Conservation (phyloP, 148 eudicot genomes). For the Diospyros kaki region DNA sequence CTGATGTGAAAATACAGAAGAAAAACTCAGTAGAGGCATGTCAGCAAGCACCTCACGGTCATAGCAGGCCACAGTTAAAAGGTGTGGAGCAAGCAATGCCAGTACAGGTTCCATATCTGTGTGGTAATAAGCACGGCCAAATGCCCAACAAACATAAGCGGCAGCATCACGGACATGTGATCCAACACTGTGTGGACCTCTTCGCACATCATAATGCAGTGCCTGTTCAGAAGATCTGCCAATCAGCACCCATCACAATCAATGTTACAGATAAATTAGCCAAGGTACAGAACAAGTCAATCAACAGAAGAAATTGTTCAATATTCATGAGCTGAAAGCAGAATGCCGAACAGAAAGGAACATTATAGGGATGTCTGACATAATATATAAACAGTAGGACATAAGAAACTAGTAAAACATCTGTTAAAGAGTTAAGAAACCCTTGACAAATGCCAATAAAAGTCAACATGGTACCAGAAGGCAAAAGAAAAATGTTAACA, state of each 20-base stretch:
- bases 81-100: slow-evolving; percentile 88
- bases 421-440: not conserved
- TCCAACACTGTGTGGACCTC: slow-evolving; percentile 99
- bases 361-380: too few relatives aligned
- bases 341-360: too few relatives aligned
- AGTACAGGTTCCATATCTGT: slow-evolving; percentile 72
- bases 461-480: not conserved
- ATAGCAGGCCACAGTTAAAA: slow-evolving; percentile 86
- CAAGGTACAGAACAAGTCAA: not conserved
- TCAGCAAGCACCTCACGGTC: slow-evolving; percentile 80
- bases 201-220: slow-evolving; percentile 84
- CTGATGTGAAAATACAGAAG: slow-evolving; percentile 8
- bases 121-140: slow-evolving; percentile 92
- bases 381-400: too few relatives aligned
- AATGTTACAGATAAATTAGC: not conserved
- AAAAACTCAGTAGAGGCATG: slow-evolving; percentile 1
- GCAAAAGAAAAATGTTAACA: not conserved
- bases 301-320: not conserved
- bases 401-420: not conserved
- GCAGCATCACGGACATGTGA: slow-evolving; percentile 99
- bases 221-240: slow-evolving; percentile 43
- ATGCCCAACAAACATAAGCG: slow-evolving; percentile 99
- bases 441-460: not conserved
- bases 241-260: not conserved
- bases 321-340: too few relatives aligned